A percentile compares a stretch with the other conserved stretches of the same genome.
These are phyloP conservation scores for Spinellus fusiger DNA, from an alignment of 192 early-diverging fungal genomes.

Conservation along the genomic window DNA sequence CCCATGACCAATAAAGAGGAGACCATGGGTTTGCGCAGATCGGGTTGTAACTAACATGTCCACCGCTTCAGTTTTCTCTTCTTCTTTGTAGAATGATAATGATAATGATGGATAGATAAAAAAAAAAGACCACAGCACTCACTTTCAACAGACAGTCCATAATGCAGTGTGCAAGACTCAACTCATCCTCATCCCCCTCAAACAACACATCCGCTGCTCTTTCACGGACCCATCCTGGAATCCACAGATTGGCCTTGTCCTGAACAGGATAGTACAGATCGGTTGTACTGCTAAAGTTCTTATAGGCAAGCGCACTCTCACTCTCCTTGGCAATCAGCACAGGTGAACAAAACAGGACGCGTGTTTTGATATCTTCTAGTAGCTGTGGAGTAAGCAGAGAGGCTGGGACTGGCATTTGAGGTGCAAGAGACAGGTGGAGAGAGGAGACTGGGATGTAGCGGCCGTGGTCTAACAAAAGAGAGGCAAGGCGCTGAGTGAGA, in stretches of 20 bases:
- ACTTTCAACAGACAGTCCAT: slow-evolving; percentile 51
- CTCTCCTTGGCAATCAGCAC: slow-evolving; percentile 27
- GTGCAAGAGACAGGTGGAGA: slow-evolving; percentile 29
- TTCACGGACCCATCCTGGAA: slow-evolving; percentile 86
- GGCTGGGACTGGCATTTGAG: slow-evolving; percentile 35
- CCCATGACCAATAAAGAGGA: slow-evolving; percentile 68
- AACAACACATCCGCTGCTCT: slow-evolving; percentile 75
- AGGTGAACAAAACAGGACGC: slow-evolving; percentile 54
- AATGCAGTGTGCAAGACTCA: slow-evolving; percentile 49
- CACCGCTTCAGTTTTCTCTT: neutral
- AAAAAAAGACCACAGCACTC: neutral
- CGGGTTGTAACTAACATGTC: slow-evolving; percentile 52
- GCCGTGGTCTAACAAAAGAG: slow-evolving; percentile 56
- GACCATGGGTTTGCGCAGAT: slow-evolving; percentile 63
- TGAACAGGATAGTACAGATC: slow-evolving; percentile 42
- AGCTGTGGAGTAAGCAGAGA: slow-evolving; percentile 43
- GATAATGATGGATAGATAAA: neutral
- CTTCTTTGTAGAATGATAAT: neutral
- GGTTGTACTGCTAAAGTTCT: slow-evolving; percentile 40
- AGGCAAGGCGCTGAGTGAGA: slow-evolving; percentile 49
- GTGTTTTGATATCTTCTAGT: slow-evolving; percentile 63
- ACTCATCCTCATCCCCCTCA: slow-evolving; percentile 57
- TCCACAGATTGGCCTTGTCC: slow-evolving; percentile 37
- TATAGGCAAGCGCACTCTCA: slow-evolving; percentile 32
- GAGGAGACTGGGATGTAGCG: slow-evolving; percentile 39